Conservation (phyloP, 345 rosid species). For the Garcia nutans region DNA sequence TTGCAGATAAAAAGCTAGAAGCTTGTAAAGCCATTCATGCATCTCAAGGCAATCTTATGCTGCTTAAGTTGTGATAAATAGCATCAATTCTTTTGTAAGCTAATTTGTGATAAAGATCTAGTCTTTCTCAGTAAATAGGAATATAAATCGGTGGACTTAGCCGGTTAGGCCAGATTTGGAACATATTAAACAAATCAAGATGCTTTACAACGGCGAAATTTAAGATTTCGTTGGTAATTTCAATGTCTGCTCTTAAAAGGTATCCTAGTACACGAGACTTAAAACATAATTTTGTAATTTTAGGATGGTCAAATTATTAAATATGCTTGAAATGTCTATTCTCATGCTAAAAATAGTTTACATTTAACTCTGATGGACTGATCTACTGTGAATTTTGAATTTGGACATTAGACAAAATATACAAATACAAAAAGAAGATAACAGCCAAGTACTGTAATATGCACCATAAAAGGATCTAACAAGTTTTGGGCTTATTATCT, state of each 20-base stretch:
- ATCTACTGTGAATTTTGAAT: not conserved
- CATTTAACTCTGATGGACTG: not conserved
- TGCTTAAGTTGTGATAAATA: not conserved
- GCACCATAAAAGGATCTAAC: constrained; percentile 1
- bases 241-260: too few species aligned
- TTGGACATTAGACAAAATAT: not conserved
- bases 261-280: too few species aligned
- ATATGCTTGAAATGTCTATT: not conserved
- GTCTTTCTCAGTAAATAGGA: not conserved
- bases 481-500: not conserved
- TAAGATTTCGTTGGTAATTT: too few species aligned
- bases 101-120: not conserved
- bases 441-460: not conserved
- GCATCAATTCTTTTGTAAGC: not conserved
- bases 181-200: not conserved
- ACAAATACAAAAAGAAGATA: too few species aligned
- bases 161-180: not conserved
- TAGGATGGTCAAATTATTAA: too few species aligned
- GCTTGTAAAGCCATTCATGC: not conserved
- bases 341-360: not conserved
- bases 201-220: not conserved
- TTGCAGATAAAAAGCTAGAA: not conserved
- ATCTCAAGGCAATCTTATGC: not conserved
- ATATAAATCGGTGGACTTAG: not conserved
- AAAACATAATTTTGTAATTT: too few species aligned